phyloP scores from a whole-genome alignment of 1,139 yeast genomes.

The Blastobotrys indianensis region DNA sequence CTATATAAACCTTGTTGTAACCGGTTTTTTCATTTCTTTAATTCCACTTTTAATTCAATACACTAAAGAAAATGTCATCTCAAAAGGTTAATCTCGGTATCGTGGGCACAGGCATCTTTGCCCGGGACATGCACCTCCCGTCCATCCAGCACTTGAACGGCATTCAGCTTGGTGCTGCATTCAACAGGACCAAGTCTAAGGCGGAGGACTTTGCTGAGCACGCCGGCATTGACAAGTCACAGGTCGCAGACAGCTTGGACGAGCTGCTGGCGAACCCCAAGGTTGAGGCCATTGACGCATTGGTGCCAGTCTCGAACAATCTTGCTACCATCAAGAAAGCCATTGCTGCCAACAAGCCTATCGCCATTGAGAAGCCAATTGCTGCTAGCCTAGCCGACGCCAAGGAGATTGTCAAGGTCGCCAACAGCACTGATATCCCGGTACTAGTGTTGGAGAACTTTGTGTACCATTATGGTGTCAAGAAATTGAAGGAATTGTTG shows the following conservation, averaged over 20 bases:
- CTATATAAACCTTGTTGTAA: neutral
- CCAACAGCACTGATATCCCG: constrained; percentile 56
- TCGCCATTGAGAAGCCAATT: constrained; percentile 82
- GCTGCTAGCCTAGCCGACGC: constrained; percentile 83
- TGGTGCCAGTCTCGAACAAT: constrained; percentile 80
- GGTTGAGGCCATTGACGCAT: constrained; percentile 73
- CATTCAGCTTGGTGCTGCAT: constrained; percentile 54
- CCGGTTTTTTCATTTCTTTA: neutral
- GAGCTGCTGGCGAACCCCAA: constrained; percentile 55
- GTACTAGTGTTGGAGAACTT: constrained; percentile 80
- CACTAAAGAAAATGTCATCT: constrained; percentile 8
- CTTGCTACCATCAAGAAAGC: constrained; percentile 58
- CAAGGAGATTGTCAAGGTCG: constrained; percentile 60
- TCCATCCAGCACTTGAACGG: constrained; percentile 46
- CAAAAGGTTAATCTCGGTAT: constrained; percentile 54
- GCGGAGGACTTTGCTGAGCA: constrained; percentile 72
- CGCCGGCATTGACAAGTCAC: constrained; percentile 45
- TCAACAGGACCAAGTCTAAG: constrained; percentile 75
- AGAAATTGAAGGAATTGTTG: constrained; percentile 48
- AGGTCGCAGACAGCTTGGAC: constrained; percentile 62
- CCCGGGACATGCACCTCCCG: constrained; percentile 77
- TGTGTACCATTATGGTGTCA: constrained; percentile 59
- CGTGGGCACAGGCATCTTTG: constrained; percentile 74
- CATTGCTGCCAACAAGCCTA: constrained; percentile 65
- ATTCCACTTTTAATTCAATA: neutral